Conservation (phyloP, 1,139 yeast species). For the Blastobotrys persicus region DNA sequence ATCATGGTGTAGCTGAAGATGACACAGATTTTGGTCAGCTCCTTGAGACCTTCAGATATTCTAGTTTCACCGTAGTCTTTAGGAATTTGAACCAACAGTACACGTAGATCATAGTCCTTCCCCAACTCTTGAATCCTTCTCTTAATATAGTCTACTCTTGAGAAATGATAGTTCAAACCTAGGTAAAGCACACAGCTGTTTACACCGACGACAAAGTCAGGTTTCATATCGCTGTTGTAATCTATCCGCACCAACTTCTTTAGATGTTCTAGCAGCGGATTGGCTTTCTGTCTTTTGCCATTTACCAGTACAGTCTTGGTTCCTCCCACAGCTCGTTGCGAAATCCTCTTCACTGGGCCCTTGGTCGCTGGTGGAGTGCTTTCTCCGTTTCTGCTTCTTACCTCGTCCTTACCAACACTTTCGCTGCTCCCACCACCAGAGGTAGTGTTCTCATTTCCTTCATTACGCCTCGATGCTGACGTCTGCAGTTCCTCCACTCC, state of each 20-base stretch:
- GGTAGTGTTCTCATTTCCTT: background rate
- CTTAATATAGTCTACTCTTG: slow-evolving; percentile 85
- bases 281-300: slow-evolving; percentile 53
- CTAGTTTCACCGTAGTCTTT: slow-evolving; percentile 43
- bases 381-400: background rate
- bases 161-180: slow-evolving; percentile 73
- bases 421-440: background rate
- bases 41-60: slow-evolving; percentile 68
- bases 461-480: background rate
- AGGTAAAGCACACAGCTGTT: slow-evolving; percentile 68
- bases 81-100: slow-evolving; percentile 73
- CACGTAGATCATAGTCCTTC: slow-evolving; percentile 50
- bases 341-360: background rate
- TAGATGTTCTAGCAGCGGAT: slow-evolving; percentile 52
- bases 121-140: slow-evolving; percentile 60
- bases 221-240: slow-evolving; percentile 37
- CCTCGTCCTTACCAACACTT: background rate
- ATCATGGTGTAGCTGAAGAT: slow-evolving; percentile 66
- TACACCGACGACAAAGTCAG: slow-evolving; percentile 65
- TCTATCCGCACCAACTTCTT: slow-evolving; percentile 50
- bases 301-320: slow-evolving; percentile 44
- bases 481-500: slow-evolving; percentile 9
- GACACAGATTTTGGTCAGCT: slow-evolving; percentile 55
- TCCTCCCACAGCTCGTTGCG: slow-evolving; percentile 16
- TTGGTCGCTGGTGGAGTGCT: background rate